Evolutionary conservation across 495 filamentous ascomycete species (phyloP).

Genomic region (Cudoniella acicularis): DNA sequence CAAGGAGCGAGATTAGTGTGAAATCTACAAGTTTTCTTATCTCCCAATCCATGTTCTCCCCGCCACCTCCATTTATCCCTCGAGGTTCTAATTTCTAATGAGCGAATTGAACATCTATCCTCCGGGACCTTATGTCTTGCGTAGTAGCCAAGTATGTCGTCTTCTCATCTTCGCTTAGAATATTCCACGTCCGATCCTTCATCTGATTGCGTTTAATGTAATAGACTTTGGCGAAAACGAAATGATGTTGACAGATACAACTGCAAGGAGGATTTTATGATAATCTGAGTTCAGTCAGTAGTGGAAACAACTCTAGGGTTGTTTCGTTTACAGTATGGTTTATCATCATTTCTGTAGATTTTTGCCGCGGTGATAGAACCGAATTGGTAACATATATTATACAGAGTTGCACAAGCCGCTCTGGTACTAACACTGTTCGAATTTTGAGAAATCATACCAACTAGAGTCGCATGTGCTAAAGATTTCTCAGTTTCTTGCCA

Average conservation of each 20-base stretch:
- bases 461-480: slow-evolving; percentile 40
- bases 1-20: too few species aligned
- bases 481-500: neutral
- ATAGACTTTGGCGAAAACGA: slow-evolving; percentile 38
- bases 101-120: neutral
- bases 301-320: slow-evolving; percentile 48
- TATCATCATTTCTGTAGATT: slow-evolving; percentile 58
- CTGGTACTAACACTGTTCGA: slow-evolving; percentile 36
- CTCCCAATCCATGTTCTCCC: too few species aligned
- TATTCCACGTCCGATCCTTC: slow-evolving; percentile 36
- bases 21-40: too few species aligned
- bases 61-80: neutral
- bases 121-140: neutral
- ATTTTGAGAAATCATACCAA: slow-evolving; percentile 47
- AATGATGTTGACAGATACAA: slow-evolving; percentile 28
- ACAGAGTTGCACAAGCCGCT: slow-evolving; percentile 1
- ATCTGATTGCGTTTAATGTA: slow-evolving; percentile 42
- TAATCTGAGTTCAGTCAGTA: slow-evolving; percentile 39
- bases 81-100: neutral
- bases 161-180: neutral
- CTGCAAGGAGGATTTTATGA: slow-evolving; percentile 26
- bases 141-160: neutral
- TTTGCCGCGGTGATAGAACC: slow-evolving; percentile 50
- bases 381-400: slow-evolving; percentile 72
- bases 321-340: slow-evolving; percentile 51